These are phyloP conservation scores for Penicillium chermesinum DNA, from an alignment of 495 filamentous ascomycete species.

Conservation along the genomic window DNA sequence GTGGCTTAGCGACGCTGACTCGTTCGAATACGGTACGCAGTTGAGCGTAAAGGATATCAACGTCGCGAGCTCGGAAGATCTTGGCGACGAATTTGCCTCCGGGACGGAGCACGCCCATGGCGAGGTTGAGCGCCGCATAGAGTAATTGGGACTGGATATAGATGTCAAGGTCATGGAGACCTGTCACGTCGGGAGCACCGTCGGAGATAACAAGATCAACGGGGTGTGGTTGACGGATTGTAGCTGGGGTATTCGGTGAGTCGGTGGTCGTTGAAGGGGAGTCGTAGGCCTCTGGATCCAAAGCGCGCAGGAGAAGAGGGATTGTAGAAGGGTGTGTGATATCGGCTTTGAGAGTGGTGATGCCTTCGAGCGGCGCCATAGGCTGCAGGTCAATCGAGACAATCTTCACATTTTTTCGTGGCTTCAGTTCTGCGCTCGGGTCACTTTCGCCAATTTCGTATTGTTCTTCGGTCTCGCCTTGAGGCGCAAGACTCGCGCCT, in stretches of 20 bases:
- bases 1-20: conserved; percentile 87
- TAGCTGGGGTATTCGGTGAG: conserved; percentile 21
- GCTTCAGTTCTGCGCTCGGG: conserved; percentile 40
- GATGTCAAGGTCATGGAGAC: conserved; percentile 93
- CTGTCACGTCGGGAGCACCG: conserved; percentile 93
- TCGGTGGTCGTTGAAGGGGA: conserved; percentile 36
- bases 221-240: conserved; percentile 54
- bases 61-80: conserved; percentile 91
- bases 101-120: conserved; percentile 81
- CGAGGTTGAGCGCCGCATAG: conserved; percentile 87
- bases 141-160: conserved; percentile 95
- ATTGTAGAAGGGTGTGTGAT: conserved; percentile 97
- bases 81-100: conserved; percentile 97
- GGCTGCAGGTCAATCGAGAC: conserved; percentile 94
- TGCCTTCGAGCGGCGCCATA: conserved; percentile 87
- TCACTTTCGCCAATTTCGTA: conserved; percentile 24
- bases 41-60: conserved; percentile 88
- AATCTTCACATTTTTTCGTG: conserved; percentile 78
- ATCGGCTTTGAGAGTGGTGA: conserved; percentile 85
- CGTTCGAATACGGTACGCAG: conserved; percentile 82
- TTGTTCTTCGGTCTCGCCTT: conserved; percentile 11
- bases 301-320: conserved; percentile 74
- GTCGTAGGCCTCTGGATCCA: conserved; percentile 70
- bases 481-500: conserved; percentile 15
- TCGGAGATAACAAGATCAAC: conserved; percentile 93